These are phyloP conservation scores for Microthlaspi erraticum DNA, from an alignment of 345 rosid genomes.

Conservation along the genomic window DNA sequence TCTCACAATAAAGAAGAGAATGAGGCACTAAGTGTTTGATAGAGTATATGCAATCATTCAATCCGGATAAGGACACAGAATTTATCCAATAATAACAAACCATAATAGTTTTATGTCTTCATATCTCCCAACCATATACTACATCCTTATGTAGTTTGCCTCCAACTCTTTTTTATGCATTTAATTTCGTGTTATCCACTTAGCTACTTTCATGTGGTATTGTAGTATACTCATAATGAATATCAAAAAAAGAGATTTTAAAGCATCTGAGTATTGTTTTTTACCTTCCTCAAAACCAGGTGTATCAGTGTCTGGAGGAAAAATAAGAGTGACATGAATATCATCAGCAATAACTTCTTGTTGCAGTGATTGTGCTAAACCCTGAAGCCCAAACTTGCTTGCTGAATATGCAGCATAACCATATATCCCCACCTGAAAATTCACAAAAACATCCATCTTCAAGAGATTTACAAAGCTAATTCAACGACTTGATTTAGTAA, in stretches of 20 bases:
- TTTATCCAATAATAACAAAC: slow-evolving; percentile 2
- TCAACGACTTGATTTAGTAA: neutral
- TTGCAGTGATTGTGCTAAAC: slow-evolving; percentile 91
- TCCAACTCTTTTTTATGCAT: neutral
- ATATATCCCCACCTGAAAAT: slow-evolving; percentile 73
- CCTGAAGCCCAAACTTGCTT: slow-evolving; percentile 81
- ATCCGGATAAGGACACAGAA: neutral
- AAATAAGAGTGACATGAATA: slow-evolving; percentile 75
- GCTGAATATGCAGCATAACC: slow-evolving; percentile 93
- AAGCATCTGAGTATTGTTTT: neutral
- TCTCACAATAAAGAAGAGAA: neutral
- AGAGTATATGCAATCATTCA: slow-evolving; percentile 9
- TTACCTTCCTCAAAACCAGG: slow-evolving; percentile 79
- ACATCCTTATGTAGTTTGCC: slow-evolving; percentile 12
- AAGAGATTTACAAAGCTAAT: neutral
- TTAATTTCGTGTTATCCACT: neutral
- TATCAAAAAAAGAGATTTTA: neutral
- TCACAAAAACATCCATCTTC: slow-evolving; percentile 10
- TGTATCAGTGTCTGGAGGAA: slow-evolving; percentile 90
- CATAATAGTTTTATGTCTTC: slow-evolving; percentile 14
- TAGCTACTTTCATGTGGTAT: slow-evolving; percentile 7
- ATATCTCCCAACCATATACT: slow-evolving; percentile 25
- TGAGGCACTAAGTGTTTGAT: neutral
- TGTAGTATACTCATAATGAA: neutral
- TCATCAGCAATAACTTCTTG: slow-evolving; percentile 83